phyloP scores from a whole-genome alignment of 768 basidiomycete species.

The Dendrothele bispora region DNA sequence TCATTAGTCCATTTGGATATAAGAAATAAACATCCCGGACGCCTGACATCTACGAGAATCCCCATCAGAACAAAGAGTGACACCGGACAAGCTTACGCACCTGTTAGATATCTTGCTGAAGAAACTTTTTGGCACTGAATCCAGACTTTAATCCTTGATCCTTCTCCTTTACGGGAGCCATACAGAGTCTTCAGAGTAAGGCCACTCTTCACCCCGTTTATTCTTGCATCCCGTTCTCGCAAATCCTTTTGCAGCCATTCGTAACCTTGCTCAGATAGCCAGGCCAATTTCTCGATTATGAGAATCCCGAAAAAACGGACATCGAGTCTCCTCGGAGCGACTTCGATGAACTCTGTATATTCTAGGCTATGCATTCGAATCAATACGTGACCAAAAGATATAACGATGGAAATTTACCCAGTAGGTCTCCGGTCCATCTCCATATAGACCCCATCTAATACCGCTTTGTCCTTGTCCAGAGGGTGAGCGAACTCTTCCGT shows the following conservation, averaged over 20 bases:
- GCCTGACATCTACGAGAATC: too few relatives aligned
- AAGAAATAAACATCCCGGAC: too few relatives aligned
- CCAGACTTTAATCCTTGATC: conserved; percentile 2
- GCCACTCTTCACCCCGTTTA: not conserved
- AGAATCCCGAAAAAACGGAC: conserved; percentile 5
- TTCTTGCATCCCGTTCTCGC: conserved; percentile 7
- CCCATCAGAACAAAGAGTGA: not conserved
- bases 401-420: not conserved
- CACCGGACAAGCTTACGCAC: not conserved
- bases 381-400: not conserved
- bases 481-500: not conserved
- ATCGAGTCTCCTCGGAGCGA: not conserved
- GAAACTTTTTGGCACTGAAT: conserved; percentile 3
- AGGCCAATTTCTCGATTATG: not conserved
- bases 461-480: not conserved
- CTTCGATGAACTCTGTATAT: conserved; percentile 3
- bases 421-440: not conserved
- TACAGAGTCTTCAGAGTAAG: conserved; percentile 4
- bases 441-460: conserved; percentile 3
- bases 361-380: conserved; percentile 2
- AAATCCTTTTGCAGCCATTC: conserved; percentile 2
- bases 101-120: conserved; percentile 3
- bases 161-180: not conserved
- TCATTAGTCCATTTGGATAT: too few relatives aligned
- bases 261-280: conserved; percentile 2